A percentile compares a stretch with the other conserved stretches of the same genome.
These are phyloP conservation scores for Didymella exigua DNA, from an alignment of 2,329 filamentous ascomycete species.

Conservation along the genomic window DNA sequence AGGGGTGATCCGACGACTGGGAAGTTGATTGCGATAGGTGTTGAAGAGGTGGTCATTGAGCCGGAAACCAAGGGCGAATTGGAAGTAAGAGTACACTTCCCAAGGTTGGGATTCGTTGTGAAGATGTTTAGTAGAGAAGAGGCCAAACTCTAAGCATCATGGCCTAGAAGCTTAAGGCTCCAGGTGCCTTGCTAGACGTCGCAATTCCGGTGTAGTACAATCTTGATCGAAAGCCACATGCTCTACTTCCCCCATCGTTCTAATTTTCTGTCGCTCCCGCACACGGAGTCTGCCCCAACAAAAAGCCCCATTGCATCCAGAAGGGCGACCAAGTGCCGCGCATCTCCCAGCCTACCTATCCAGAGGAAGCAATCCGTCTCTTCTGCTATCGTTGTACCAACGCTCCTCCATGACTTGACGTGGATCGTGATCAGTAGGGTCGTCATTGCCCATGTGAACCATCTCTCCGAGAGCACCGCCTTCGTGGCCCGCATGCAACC, in stretches of 20 bases:
- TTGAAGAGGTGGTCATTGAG: constrained; percentile 50
- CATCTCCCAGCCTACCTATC: too few species aligned
- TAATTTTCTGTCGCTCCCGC: too few species aligned
- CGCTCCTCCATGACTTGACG: too few species aligned
- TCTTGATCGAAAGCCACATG: not conserved
- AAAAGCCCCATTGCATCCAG: too few species aligned
- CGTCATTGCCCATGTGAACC: not conserved
- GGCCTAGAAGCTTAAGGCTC: not conserved
- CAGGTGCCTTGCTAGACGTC: not conserved
- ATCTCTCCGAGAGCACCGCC: too few species aligned
- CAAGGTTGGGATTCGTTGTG: constrained; percentile 49
- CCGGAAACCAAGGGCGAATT: constrained; percentile 40
- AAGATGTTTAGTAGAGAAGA: constrained; percentile 21
- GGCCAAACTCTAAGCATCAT: not conserved
- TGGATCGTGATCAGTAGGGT: too few species aligned
- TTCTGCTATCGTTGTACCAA: not conserved
- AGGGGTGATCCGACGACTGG: constrained; percentile 48
- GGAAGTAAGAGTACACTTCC: constrained; percentile 49
- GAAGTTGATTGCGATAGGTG: constrained; percentile 43
- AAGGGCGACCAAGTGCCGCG: too few species aligned
- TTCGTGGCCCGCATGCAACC: too few species aligned
- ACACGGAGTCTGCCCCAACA: too few species aligned
- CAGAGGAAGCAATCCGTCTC: not conserved
- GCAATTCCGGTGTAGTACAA: not conserved
- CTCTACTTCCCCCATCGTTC: not conserved